Evolutionary conservation across 148 eudicot species (phyloP), one percentile per base, ranked within the genome.

Genomic region (Linanthus parryae): DNA sequence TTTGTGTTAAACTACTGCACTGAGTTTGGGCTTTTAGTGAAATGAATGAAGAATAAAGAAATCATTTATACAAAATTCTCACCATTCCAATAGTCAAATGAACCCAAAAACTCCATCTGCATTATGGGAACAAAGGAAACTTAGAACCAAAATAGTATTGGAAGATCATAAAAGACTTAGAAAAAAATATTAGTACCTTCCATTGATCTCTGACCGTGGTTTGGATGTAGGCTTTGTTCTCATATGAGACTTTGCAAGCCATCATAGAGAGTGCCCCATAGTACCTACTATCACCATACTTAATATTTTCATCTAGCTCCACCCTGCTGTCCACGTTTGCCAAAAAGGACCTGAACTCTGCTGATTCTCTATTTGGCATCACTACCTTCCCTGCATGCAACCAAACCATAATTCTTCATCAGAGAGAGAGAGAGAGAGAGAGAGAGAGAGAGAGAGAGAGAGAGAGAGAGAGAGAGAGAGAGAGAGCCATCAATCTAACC

Each of bases 181-280:
- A n/a, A n/a, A n/a, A n/a, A n/a, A n/a, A n/a, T n/a, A 31, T 31
- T 31, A 31, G 11, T 31, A 78, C 88, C 64, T 85, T 69, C 94
- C 94, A 85, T 28, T 57, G 62, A 29, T 61, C 47, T 10, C 33
- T 14, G 37, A 86, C 74, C 0, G 44, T 48, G 1, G 40, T 26
- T 16, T 66, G 0, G 1, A 82, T 45, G 50, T 69, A 53, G 5
- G 48, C 29, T 22, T 58, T 25, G 46, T 82, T 86, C 53, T 86
- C 95, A 38, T 86, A 86, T 11, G 80, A 70, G 34, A 68, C 53
- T 56, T 86, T 86, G 15, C 90, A 54, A 37, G 95, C 90, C 89
- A 86, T 79, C 51, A 82, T 41, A 3, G 80, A 48, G 43, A 82
- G 84, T 28, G 69, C 43, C 0, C 72, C 65, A 44, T 57, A 42